Percentiles rank a stretch among this genome's conserved stretches.
Conservation (phyloP, 179 eudicot species). For the Amaranthus tricolor region DNA sequence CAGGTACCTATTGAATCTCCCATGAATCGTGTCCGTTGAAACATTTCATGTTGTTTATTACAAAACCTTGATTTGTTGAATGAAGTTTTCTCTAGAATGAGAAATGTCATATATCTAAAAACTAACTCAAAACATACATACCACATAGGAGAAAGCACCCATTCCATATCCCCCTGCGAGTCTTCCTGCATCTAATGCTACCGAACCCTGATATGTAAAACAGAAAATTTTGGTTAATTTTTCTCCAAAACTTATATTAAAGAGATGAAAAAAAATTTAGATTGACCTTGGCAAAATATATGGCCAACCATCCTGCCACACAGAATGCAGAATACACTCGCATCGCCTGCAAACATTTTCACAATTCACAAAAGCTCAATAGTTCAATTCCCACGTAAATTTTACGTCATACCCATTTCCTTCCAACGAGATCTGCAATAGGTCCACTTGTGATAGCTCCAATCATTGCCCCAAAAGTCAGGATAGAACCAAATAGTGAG, state of each 20-base stretch:
- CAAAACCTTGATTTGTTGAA: not conserved
- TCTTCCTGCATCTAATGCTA: conserved; percentile 71
- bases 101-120: not conserved
- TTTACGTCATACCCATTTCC: conserved; percentile 39
- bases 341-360: conserved; percentile 64
- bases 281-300: conserved; percentile 73
- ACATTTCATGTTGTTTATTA: not conserved
- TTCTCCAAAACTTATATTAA: not conserved
- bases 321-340: conserved; percentile 65
- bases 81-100: not conserved
- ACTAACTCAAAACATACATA: conserved; percentile 22
- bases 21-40: not conserved
- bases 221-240: not conserved
- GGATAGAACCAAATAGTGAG: conserved; percentile 39
- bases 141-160: conserved; percentile 92
- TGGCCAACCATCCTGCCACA: conserved; percentile 81
- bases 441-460: conserved; percentile 52
- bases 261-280: not conserved
- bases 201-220: conserved; percentile 39
- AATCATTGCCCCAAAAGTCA: conserved; percentile 49
- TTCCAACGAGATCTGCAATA: conserved; percentile 40
- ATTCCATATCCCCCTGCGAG: conserved; percentile 92
- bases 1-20: conserved; percentile 59
- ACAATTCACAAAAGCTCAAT: not conserved
- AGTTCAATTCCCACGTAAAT: not conserved